Base-by-base conservation (phyloP, 352 stramenopile species). In the Thalassiosira exigua region DNA sequence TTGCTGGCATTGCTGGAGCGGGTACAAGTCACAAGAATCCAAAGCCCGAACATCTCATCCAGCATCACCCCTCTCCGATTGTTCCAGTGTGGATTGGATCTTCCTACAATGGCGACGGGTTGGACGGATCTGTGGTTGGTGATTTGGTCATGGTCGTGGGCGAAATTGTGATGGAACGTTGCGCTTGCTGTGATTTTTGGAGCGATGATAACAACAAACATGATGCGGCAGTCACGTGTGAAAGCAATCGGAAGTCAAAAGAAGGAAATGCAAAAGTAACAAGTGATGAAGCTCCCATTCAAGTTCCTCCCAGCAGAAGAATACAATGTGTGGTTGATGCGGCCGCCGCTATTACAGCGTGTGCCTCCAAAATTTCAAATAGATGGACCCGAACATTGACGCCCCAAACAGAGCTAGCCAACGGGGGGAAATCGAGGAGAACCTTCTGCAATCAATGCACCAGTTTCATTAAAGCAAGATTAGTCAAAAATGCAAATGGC, bases 141-240 rank as follows among this genome's bases (percentile, higher is more conserved):
- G 70, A 85, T 74, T 81, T 85, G 44, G 77, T 85, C 2, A 80
- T 85, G 70, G 69, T 85, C 2, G 78, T 81, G 70, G 77, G 77
- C 50, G 77, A 85, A 11, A 81, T 85, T 51, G 69, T 85, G n/a
- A 62, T 67, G 57, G 65, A 80, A n/a, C 61, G 39, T 70, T 78
- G 69, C 24, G n/a, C n/a, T n/a, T n/a, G n/a, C n/a, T n/a, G n/a
- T n/a, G n/a, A n/a, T n/a, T n/a, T n/a, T n/a, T 53, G 17, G 4
- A 32, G 66, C 24, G 67, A 46, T 64, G 11, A 36, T 11, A 19
- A 69, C 19, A 58, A 12, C 3, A 74, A 21, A 39, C 17, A 41
- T 68, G 21, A n/a, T 22, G 42, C 24, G 51, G 19, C 46, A 57
- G 27, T 14, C 22, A 24, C 4, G 39, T 14, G 17, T 26, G 51